Base-by-base conservation (phyloP, 352 stramenopile genomes). In the Globisporangium okanoganense region DNA sequence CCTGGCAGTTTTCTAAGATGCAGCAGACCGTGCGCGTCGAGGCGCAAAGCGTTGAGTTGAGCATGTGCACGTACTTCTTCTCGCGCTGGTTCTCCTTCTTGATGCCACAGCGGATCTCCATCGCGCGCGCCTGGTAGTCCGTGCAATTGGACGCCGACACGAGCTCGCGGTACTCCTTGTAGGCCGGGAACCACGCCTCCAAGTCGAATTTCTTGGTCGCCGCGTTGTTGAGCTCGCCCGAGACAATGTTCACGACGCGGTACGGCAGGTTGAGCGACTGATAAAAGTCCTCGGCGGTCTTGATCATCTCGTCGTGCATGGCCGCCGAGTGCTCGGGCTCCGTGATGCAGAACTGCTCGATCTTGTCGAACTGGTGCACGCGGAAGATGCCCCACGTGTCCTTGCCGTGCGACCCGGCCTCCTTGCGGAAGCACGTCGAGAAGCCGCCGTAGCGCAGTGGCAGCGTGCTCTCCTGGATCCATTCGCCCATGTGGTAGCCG, bases 351-450 rank as follows among this genome's bases (percentile, higher is more conserved):
- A 99, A 99, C 75, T 99, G 96, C 79, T 99, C 97, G 61, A 99
- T 97, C 85, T 99, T 99, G 76, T 99, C 97, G 73, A 99, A 99
- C 82, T 99, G 98, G 85, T 99, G 98, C 7, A 99, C 97, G 44
- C 98, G 95, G 80, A 99, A 99, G 74, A 99, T 99, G 45, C 98
- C 98, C 86, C 97, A 99, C 69, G 98, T 99, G 78, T 99, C 97
- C 79, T 98, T 98, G 51, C 98, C 98, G 69, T 98, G 97, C 50
- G 88, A 97, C 33, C 98, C 98, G 13, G 97, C 97, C 82, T 99
- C 98, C 78, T 99, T 99, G 53, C 98, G 94, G 84, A 99, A 99
- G 70, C 97, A 99, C n/a, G 96, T 99, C 36, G 95, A 99, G 67
- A 99, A 97, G 38, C 97, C 97, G n/a, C 92, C 95, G 73, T 95